A percentile compares a stretch with the other conserved stretches of the same genome.
Evolutionary conservation across 257 asterid species (phyloP).

Genomic region (Plectranthus barbatus): DNA sequence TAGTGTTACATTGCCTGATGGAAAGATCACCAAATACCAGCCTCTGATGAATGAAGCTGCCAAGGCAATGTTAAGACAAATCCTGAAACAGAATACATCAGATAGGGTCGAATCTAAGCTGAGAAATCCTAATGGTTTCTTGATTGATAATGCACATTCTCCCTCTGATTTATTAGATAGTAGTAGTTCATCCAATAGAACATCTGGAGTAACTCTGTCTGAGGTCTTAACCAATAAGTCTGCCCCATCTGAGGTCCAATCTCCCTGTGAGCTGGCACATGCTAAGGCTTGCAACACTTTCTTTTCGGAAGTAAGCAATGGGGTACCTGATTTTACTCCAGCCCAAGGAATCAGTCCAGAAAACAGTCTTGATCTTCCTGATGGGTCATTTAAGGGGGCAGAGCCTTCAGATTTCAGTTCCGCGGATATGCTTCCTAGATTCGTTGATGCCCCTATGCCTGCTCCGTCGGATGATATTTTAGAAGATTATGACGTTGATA

Average conservation of each 20-base stretch:
- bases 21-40: conserved; percentile 54
- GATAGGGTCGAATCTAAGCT: conserved; percentile 35
- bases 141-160: conserved; percentile 36
- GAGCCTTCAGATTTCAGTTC: conserved; percentile 23
- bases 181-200: conserved; percentile 33
- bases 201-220: conserved; percentile 51
- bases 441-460: conserved; percentile 34
- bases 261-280: conserved; percentile 22
- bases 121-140: conserved; percentile 35
- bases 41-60: conserved; percentile 85
- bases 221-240: conserved; percentile 40
- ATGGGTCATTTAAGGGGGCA: conserved; percentile 19
- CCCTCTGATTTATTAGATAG: conserved; percentile 29
- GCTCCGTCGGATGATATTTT: conserved; percentile 29
- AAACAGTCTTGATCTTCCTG: conserved; percentile 11
- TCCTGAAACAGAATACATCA: conserved; percentile 46
- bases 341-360: conserved; percentile 21
- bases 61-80: conserved; percentile 48
- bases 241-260: conserved; percentile 27
- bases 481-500: conserved; percentile 39
- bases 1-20: conserved; percentile 37
- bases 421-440: conserved; percentile 27
- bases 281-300: conserved; percentile 14
- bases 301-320: conserved; percentile 21
- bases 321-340: conserved; percentile 28